Base-by-base conservation (phyloP, 2,329 filamentous ascomycete genomes). In the Fusarium sp. region DNA sequence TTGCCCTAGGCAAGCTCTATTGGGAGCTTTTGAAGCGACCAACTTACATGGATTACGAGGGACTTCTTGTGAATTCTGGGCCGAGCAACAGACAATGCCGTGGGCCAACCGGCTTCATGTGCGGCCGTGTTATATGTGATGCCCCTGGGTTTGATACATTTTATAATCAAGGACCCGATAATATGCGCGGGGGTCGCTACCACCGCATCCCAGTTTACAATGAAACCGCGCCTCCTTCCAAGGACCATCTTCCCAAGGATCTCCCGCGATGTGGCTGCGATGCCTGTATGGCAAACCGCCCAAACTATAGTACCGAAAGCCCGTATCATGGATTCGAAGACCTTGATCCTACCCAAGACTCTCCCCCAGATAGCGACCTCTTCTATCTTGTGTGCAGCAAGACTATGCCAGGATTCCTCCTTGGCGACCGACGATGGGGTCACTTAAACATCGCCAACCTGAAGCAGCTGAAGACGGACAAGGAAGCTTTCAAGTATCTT, bases 401-500 rank as follows among this genome's bases (percentile, higher is more conserved):
- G 50, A 80, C 82, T n/a, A 83, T 87, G 49, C 82, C 85, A 0
- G 86, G 83, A 1, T 87, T 87, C 72, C 79, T 87, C 62, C 81
- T 87, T 9, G 80, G 81, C 16, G 82, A 85, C 59, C 80, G 85
- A 5, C 81, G 81, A 21, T 87, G 86, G 86, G 84, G 83, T 25
- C 80, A 84, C 64, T 78, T 87, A 19, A 78, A 81, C 57, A 69
- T 86, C 19, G 81, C 82, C 40, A 75, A 80, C 52, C 80, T 87
- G 63, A 75, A 77, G 53, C 82, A 83, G 11, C 79, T 87, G 60
- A 77, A 80, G 57, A 82, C 83, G 4, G 85, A 87, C 75, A 83
- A 79, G 59, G 84, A 87, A 43, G 85, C 86, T 6, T 87, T 87
- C 83, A 85, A 85, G 75, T 84, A 85, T 64, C 83, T 87, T 32